A percentile compares a stretch with the other conserved stretches of the same genome.
phyloP scores from a whole-genome alignment of 2,329 filamentous ascomycete genomes.

The Fusarium denticulatum region DNA sequence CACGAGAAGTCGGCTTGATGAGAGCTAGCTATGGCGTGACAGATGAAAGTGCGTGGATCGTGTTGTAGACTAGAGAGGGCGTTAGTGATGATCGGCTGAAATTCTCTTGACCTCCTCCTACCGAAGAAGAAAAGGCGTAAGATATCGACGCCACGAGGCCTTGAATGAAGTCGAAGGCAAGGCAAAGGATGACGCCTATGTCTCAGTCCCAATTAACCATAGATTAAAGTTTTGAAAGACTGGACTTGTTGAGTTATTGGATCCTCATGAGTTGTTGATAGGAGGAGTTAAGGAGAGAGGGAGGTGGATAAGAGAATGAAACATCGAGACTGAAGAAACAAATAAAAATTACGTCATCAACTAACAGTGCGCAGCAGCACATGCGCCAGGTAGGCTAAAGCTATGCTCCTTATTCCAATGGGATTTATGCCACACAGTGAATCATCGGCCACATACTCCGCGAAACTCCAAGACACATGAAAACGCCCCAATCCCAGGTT shows the following conservation, averaged over 20 bases:
- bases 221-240: fast-evolving
- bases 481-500: neutral
- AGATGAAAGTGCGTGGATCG: too few relatives aligned
- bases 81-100: fast-evolving
- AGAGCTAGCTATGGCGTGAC: fast-evolving
- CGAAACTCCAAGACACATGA: neutral
- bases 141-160: neutral
- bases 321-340: neutral
- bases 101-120: neutral
- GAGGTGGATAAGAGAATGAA: neutral
- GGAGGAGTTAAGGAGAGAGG: neutral
- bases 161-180: fast-evolving
- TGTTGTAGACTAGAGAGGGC: neutral
- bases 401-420: neutral
- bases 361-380: fast-evolving
- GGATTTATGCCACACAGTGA: neutral
- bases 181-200: fast-evolving
- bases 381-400: neutral
- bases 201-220: fast-evolving
- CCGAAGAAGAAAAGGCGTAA: fast-evolving
- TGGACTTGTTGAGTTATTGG: fast-evolving
- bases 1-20: fast-evolving
- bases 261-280: neutral
- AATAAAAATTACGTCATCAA: neutral
- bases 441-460: neutral